These are phyloP conservation scores for Lenzites betulinus DNA, from an alignment of 768 basidiomycete genomes.

Conservation along the genomic window DNA sequence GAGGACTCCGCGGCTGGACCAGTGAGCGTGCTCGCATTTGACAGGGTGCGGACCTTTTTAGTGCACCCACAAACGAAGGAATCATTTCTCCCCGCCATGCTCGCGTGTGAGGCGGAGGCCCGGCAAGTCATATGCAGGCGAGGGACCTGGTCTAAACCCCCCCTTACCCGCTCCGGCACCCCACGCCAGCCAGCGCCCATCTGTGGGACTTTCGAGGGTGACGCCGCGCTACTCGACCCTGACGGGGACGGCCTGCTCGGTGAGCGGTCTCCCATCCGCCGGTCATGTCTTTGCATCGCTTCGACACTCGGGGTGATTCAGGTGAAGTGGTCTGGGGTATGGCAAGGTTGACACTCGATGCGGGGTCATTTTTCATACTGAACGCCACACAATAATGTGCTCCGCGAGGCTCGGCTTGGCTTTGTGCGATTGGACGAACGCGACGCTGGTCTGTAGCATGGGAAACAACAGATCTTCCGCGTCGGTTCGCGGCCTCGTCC, in stretches of 20 bases:
- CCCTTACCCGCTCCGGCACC: background rate
- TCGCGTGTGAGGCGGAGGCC: background rate
- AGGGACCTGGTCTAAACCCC: background rate
- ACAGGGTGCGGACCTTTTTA: background rate
- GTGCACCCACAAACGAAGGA: slow-evolving; percentile 2
- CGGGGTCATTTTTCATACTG: too few relatives aligned
- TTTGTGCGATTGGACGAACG: background rate
- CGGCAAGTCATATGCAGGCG: background rate
- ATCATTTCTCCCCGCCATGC: background rate
- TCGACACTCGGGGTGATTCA: background rate
- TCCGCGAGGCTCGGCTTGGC: background rate
- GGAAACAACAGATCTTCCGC: background rate
- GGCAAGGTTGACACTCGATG: too few relatives aligned
- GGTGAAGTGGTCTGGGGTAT: background rate
- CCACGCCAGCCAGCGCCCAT: background rate
- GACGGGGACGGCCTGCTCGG: background rate
- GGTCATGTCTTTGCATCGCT: background rate
- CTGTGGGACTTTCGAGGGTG: background rate
- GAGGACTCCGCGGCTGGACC: too few relatives aligned
- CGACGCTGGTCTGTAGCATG: background rate
- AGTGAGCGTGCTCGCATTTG: too few relatives aligned
- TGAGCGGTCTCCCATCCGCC: background rate
- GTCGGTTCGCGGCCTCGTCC: background rate
- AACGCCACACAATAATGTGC: background rate
- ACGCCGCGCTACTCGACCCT: background rate